These are phyloP conservation scores for Tylopilus felleus DNA, from an alignment of 768 basidiomycete genomes.

Conservation along the genomic window DNA sequence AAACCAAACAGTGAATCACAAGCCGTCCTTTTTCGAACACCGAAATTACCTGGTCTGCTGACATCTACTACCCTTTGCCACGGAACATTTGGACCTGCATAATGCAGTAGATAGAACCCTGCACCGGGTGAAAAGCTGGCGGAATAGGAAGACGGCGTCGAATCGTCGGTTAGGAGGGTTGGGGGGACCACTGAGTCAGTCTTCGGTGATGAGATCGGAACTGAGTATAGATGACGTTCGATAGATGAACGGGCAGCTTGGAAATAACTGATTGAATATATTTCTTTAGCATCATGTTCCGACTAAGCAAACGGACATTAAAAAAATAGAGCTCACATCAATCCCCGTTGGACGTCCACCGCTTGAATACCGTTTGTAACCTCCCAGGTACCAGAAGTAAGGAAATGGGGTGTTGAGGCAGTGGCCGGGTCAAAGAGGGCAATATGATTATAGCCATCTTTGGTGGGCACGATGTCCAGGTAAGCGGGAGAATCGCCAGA, in stretches of 20 bases:
- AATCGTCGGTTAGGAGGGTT: constrained; percentile 50
- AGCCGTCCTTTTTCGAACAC: not conserved
- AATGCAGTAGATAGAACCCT: constrained; percentile 79
- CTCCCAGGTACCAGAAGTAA: constrained; percentile 90
- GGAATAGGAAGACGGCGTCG: constrained; percentile 53
- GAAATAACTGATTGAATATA: constrained; percentile 66
- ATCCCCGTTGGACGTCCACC: constrained; percentile 61
- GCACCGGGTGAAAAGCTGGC: constrained; percentile 81
- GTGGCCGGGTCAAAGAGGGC: constrained; percentile 84
- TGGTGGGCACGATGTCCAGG: constrained; percentile 82
- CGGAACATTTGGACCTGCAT: constrained; percentile 79
- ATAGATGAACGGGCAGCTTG: constrained; percentile 80
- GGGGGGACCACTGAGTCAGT: constrained; percentile 36
- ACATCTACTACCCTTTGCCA: constrained; percentile 78
- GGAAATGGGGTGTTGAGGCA: constrained; percentile 66
- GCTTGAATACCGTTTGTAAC: constrained; percentile 71
- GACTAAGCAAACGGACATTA: constrained; percentile 30
- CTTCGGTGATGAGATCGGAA: constrained; percentile 57
- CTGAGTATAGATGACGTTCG: constrained; percentile 81
- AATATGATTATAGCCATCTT: constrained; percentile 86
- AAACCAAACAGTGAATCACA: constrained; percentile 1
- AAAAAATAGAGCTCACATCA: constrained; percentile 57
- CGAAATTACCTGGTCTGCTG: constrained; percentile 40
- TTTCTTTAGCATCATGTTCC: constrained; percentile 22
- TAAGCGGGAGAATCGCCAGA: constrained; percentile 59